Conservation (phyloP, 805 yeast genomes). For the Saccharomyces paradoxus region DNA sequence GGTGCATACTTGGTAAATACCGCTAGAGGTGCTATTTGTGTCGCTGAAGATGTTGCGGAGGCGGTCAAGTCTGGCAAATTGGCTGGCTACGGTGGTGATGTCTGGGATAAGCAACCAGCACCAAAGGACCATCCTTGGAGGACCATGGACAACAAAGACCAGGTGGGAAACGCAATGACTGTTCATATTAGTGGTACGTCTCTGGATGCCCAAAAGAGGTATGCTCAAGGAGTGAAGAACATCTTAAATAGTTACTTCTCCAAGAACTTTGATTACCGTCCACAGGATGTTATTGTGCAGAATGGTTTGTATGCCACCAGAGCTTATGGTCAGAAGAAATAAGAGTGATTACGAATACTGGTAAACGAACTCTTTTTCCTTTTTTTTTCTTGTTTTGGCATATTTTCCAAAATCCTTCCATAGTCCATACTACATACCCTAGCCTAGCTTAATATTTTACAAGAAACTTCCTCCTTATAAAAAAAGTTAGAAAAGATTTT, state of each 20-base stretch:
- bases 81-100: conserved; percentile 80
- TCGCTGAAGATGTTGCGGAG: conserved; percentile 64
- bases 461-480: too few relatives aligned
- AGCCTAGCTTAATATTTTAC: too few relatives aligned
- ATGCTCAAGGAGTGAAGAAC: conserved; percentile 59
- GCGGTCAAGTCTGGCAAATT: conserved; percentile 62
- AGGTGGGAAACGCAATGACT: conserved; percentile 74
- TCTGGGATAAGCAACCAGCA: conserved; percentile 81
- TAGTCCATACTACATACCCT: too few relatives aligned
- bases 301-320: conserved; percentile 61
- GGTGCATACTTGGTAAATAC: conserved; percentile 27
- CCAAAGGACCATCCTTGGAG: conserved; percentile 75
- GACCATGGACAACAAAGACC: conserved; percentile 52
- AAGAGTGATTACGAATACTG: too few relatives aligned
- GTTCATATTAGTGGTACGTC: conserved; percentile 35
- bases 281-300: conserved; percentile 63
- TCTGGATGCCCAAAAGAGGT: conserved; percentile 70
- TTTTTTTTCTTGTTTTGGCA: too few relatives aligned
- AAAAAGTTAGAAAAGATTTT: too few relatives aligned
- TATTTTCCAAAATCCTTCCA: too few relatives aligned
- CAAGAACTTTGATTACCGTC: conserved; percentile 69
- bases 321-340: conserved; percentile 48
- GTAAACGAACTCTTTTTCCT: too few relatives aligned
- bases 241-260: conserved; percentile 59
- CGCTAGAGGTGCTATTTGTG: conserved; percentile 79